phyloP scores from a whole-genome alignment of 2,329 filamentous ascomycete species.

The Trichoderma sp. region DNA sequence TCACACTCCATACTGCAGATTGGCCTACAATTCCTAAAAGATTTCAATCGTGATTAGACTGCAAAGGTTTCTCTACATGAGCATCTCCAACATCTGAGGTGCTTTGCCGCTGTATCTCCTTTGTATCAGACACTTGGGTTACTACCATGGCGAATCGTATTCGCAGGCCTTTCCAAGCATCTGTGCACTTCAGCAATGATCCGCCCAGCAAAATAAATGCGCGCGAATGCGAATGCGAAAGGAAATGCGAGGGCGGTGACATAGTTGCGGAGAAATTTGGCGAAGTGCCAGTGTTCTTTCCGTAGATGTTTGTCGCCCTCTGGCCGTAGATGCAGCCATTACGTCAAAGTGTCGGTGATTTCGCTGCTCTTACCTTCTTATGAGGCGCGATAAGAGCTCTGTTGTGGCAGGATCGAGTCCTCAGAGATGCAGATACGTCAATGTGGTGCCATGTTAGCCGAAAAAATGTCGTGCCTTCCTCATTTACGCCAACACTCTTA shows the following conservation, averaged over 20 bases:
- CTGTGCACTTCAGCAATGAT: not conserved
- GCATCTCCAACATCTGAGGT: not conserved
- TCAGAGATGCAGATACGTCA: not conserved
- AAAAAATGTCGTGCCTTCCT: conserved; percentile 4
- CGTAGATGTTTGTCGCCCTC: not conserved
- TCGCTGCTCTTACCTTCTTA: not conserved
- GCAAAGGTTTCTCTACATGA: not conserved
- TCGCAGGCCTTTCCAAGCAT: not conserved
- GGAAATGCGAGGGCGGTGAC: not conserved
- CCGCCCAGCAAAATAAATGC: not conserved
- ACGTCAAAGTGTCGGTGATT: not conserved
- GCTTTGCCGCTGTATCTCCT: not conserved
- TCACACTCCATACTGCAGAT: not conserved
- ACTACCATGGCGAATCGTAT: not conserved
- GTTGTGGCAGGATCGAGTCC: not conserved
- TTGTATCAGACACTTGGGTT: not conserved
- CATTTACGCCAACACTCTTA: not conserved
- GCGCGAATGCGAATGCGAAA: not conserved
- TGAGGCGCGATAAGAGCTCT: not conserved
- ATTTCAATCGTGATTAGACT: not conserved
- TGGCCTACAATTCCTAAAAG: not conserved
- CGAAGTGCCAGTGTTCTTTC: conserved; percentile 8
- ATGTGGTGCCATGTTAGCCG: not conserved
- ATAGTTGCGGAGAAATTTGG: not conserved
- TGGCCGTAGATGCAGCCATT: not conserved